These are phyloP conservation scores for Chlorokybus atmophyticus DNA, from an alignment of 139 green algal genomes.

Conservation along the genomic window DNA sequence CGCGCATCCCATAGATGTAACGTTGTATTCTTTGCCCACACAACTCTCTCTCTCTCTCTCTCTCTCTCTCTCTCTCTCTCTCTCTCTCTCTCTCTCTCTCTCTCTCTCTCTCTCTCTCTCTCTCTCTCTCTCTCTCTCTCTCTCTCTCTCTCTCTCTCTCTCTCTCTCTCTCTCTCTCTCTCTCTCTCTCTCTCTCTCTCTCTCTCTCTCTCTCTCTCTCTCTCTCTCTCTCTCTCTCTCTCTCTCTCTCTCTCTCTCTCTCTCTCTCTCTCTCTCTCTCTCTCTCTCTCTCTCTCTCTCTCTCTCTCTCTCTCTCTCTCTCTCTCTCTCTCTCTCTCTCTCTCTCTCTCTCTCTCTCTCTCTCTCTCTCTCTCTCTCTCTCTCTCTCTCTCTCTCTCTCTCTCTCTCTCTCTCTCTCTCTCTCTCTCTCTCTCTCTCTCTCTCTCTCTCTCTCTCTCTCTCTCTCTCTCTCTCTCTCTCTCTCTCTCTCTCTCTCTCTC, in stretches of 20 bases:
- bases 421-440: slow-evolving; percentile 3
- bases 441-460: slow-evolving; percentile 1
- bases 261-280: slow-evolving; percentile 3
- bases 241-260: slow-evolving; percentile 3
- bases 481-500: slow-evolving; percentile 3
- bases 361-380: background rate
- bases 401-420: slow-evolving; percentile 3
- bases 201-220: background rate
- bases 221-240: background rate
- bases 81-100: background rate
- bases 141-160: background rate
- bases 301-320: background rate
- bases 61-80: background rate
- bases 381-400: slow-evolving; percentile 3
- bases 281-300: slow-evolving; percentile 1
- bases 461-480: slow-evolving; percentile 3
- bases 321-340: background rate
- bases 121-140: background rate
- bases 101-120: background rate
- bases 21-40: too few relatives aligned
- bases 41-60: slow-evolving; percentile 1
- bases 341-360: background rate
- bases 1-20: too few relatives aligned
- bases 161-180: background rate
- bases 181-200: background rate